These are phyloP conservation scores for Candida oleophila DNA, from an alignment of 805 yeast species.

Conservation along the genomic window DNA sequence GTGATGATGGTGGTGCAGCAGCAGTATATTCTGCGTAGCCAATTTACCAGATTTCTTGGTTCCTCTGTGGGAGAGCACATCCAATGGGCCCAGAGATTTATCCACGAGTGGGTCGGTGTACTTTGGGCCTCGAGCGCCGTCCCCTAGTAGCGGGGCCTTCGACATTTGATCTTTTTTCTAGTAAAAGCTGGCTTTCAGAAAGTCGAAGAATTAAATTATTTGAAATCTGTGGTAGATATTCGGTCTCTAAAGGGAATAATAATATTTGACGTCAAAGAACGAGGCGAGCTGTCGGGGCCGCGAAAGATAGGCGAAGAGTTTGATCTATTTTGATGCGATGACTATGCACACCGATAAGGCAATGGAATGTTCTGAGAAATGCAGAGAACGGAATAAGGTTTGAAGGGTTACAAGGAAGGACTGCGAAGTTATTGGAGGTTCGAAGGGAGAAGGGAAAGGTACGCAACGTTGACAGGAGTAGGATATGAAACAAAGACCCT, in stretches of 20 bases:
- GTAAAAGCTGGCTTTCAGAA: not conserved
- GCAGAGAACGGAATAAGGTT: not conserved
- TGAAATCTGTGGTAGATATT: no score
- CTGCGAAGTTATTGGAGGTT: no score
- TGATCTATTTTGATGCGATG: not conserved
- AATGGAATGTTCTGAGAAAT: not conserved
- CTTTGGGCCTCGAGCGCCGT: not conserved
- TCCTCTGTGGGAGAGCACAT: not conserved
- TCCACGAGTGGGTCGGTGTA: not conserved
- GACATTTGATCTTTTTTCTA: not conserved
- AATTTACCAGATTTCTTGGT: not conserved
- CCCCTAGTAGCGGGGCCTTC: not conserved
- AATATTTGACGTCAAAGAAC: no score
- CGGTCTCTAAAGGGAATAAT: no score
- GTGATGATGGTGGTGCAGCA: not conserved
- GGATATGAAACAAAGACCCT: no score
- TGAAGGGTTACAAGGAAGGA: no score
- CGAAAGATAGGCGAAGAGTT: not conserved
- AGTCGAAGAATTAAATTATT: not conserved
- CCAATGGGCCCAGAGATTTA: not conserved
- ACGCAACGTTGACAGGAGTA: no score
- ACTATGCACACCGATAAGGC: not conserved
- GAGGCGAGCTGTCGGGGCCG: no score
- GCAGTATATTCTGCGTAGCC: not conserved
- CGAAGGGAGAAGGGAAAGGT: no score